A percentile compares a stretch with the other conserved stretches of the same genome.
Conservation (phyloP, 2,329 filamentous ascomycete species). For the Aureobasidium sp. region DNA sequence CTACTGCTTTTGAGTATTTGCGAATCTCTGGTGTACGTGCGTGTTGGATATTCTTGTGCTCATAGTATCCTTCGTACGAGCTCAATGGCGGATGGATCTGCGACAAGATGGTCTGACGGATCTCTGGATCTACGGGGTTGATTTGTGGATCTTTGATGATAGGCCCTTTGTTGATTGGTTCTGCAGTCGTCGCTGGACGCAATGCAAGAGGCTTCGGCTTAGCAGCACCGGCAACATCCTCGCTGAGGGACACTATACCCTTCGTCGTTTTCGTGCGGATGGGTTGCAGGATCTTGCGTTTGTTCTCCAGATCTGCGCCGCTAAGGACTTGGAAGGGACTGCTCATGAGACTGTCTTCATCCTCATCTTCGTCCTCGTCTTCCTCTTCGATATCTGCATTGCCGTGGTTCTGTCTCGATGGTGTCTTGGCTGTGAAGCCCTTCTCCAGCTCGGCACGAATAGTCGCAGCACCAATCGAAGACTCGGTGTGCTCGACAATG, state of each 20-base stretch:
- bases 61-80: conserved; percentile 71
- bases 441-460: conserved; percentile 49
- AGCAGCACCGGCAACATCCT: conserved; percentile 14
- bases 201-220: conserved; percentile 22
- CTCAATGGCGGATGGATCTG: conserved; percentile 64
- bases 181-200: conserved; percentile 21
- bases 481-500: conserved; percentile 91
- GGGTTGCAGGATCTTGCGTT: conserved; percentile 43
- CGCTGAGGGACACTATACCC: conserved; percentile 30
- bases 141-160: conserved; percentile 77
- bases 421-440: conserved; percentile 61
- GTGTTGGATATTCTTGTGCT: conserved; percentile 56
- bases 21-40: conserved; percentile 68
- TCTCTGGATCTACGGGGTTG: conserved; percentile 74
- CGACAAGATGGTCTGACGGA: conserved; percentile 67
- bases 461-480: conserved; percentile 63
- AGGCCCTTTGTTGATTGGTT: conserved; percentile 48
- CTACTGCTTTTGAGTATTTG: conserved; percentile 64
- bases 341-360: conserved; percentile 46
- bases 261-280: conserved; percentile 42
- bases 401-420: conserved; percentile 50
- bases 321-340: conserved; percentile 64
- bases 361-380: conserved; percentile 28
- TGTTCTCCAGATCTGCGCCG: conserved; percentile 32
- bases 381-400: conserved; percentile 32